Evolutionary conservation across 495 filamentous ascomycete species (phyloP).

Genomic region (Neurospora sublineolata): DNA sequence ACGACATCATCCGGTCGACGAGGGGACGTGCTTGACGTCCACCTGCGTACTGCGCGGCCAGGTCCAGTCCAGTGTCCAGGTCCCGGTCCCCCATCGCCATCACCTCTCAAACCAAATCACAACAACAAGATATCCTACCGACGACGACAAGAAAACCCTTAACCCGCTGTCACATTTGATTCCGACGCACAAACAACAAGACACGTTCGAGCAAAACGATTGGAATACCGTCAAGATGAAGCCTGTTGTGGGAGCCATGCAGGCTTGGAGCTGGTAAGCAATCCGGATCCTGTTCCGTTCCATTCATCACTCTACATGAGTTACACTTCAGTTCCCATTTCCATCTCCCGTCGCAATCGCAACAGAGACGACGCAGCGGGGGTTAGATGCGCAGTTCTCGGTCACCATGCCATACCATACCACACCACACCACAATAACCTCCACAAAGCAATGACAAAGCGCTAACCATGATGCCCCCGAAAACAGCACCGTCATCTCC

Average conservation of each 20-base stretch:
- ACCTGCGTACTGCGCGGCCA: background rate
- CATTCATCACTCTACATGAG: background rate
- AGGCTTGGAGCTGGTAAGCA: conserved; percentile 83
- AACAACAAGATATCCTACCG: background rate
- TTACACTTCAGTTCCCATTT: background rate
- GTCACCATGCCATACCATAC: background rate
- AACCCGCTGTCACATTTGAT: background rate
- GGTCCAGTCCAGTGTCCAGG: background rate
- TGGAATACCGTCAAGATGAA: conserved; percentile 54
- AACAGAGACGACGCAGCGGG: too few relatives aligned
- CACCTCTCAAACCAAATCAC: background rate
- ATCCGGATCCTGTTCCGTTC: background rate
- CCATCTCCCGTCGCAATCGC: background rate
- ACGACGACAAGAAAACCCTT: background rate
- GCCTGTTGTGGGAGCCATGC: conserved; percentile 77
- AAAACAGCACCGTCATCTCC: conserved; percentile 69
- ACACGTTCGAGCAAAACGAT: background rate
- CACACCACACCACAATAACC: background rate
- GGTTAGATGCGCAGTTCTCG: background rate
- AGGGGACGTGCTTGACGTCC: background rate
- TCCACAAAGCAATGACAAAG: background rate
- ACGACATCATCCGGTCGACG: background rate
- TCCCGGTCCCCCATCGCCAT: background rate
- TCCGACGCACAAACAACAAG: background rate
- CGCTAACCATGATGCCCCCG: background rate